Conservation (phyloP, 805 yeast genomes). For the Priceomyces melissophilus region DNA sequence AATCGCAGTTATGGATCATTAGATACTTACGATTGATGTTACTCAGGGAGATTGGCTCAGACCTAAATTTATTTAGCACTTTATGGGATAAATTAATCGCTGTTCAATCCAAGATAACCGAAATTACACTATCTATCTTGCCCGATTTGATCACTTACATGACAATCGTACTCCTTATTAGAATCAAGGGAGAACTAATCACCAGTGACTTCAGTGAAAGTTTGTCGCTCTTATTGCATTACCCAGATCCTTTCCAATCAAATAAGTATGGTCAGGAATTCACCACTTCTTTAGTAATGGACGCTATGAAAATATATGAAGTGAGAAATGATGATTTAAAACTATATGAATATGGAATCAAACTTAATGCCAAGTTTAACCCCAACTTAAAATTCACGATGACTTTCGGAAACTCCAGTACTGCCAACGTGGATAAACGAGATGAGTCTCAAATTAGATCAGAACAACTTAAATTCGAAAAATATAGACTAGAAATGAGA, state of each 20-base stretch:
- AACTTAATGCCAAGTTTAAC: constrained; percentile 38
- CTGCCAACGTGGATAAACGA: not conserved
- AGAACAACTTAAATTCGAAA: constrained; percentile 42
- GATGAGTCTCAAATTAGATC: constrained; percentile 20
- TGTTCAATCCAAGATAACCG: constrained; percentile 7
- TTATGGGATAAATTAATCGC: constrained; percentile 51
- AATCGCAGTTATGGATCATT: constrained; percentile 54
- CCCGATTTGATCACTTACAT: constrained; percentile 40
- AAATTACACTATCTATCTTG: constrained; percentile 12
- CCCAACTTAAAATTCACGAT: constrained; percentile 30
- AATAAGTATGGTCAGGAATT: constrained; percentile 14
- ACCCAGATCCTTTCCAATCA: constrained; percentile 34
- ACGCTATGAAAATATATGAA: constrained; percentile 31
- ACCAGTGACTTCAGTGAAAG: constrained; percentile 53
- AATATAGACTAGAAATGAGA: constrained; percentile 44
- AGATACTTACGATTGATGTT: constrained; percentile 47
- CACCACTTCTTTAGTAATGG: constrained; percentile 15
- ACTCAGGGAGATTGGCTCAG: constrained; percentile 45
- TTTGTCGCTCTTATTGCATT: constrained; percentile 46
- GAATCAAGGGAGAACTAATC: constrained; percentile 41
- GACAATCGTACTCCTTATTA: constrained; percentile 41
- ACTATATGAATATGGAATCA: constrained; percentile 37
- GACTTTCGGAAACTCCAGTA: constrained; percentile 20
- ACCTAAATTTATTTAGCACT: constrained; percentile 27
- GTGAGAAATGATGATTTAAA: constrained; percentile 34